phyloP scores from a whole-genome alignment of 2,329 filamentous ascomycete species.

The Neonectria ditissima region DNA sequence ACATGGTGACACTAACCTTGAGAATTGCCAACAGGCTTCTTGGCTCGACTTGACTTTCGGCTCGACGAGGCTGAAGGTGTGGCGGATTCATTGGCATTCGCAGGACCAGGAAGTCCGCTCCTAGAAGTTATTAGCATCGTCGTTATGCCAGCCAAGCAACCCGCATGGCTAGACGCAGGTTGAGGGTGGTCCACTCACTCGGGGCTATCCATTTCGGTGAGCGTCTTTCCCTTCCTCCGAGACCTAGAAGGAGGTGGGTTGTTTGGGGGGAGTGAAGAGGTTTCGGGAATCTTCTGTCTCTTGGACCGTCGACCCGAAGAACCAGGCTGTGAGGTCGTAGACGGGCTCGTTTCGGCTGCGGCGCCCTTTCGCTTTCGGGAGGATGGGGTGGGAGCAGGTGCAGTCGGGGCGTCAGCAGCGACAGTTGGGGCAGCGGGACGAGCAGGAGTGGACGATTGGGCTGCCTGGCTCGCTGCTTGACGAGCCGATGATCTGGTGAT shows the following conservation, averaged over 20 bases:
- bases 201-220: constrained; percentile 78
- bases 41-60: constrained; percentile 78
- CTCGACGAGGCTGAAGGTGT: constrained; percentile 73
- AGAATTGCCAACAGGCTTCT: constrained; percentile 67
- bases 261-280: constrained; percentile 51
- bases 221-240: constrained; percentile 70
- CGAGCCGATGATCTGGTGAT: constrained; percentile 95
- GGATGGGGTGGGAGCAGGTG: constrained; percentile 57
- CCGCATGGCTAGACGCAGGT: not conserved
- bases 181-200: constrained; percentile 62
- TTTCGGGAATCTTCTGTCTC: constrained; percentile 74
- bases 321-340: constrained; percentile 42
- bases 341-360: constrained; percentile 63
- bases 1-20: constrained; percentile 51
- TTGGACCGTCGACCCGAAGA: constrained; percentile 72
- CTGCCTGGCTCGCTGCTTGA: constrained; percentile 78
- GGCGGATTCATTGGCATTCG: constrained; percentile 70
- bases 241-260: constrained; percentile 54
- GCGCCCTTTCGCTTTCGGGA: constrained; percentile 83
- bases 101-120: constrained; percentile 60
- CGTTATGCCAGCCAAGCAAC: not conserved
- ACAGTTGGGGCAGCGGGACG: constrained; percentile 54
- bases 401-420: constrained; percentile 54
- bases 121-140: constrained; percentile 29
- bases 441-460: constrained; percentile 58